Base-by-base conservation (phyloP, 805 yeast genomes). In the Soucietia sequanensis region DNA sequence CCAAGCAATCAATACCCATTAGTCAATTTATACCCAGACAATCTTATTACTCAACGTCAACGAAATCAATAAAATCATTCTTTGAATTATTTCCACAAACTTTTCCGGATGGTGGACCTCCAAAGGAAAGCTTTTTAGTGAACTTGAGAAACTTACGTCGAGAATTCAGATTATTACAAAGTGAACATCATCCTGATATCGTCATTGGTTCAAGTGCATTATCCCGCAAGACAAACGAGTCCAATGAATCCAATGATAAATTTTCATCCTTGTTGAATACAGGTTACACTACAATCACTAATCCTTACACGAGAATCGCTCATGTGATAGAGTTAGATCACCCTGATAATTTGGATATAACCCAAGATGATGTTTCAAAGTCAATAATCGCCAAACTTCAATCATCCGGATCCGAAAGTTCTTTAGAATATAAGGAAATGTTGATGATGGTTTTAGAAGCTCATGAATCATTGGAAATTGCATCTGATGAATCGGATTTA, bases 151-250 rank as follows among this genome's bases (percentile, higher is more conserved):
- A 61, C 12, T 68, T 91, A 31, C 73, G 95, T 33, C 73, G 78
- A 38, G 98, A 93, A 56, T 91, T 80, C 56, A 64, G 95, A 25
- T 44, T 51, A 6, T 63, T 89, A 20, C 98, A 91, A 57, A 75
- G 84, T 23, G 68, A 72, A 39, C 70, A 75, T 31, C 99, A 91
- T 54, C 99, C 99, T 0, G 99, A 91, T 62, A 67, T 70, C 40
- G 63, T 63, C 13, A 50, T 50, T 22, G 63, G 63, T 1, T 46
- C 59, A 1, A 29, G 50, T 1, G 41, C 52, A 28, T 44, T 43
- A 43, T 39, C 22, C 37, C 39, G 38, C 6, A 29, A 35, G 11
- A 41, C 21, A 12, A 41, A 36, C 21, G 31, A 39, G 8, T 27
- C 25, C 18, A 40, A 23, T 7, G 32, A 31, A 4, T 29, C 33